phyloP scores from a whole-genome alignment of 257 asterid genomes.

The Solanum sparsipilum region DNA sequence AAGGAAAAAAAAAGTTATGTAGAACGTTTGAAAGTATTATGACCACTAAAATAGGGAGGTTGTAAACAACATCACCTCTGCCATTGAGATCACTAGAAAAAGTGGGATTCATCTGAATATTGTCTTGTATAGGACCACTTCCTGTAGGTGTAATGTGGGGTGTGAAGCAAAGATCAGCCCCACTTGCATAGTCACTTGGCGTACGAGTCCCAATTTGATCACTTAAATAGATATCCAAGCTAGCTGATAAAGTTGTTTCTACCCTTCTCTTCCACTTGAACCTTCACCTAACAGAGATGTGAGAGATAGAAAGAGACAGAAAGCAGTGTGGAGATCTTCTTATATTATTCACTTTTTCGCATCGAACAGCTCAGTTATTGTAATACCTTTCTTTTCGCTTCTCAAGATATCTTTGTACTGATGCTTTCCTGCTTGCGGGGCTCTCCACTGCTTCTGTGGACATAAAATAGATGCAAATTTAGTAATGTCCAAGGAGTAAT shows the following conservation, averaged over 20 bases:
- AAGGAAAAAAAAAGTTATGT: background rate
- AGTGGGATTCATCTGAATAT: constrained; percentile 27
- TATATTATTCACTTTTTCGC: background rate
- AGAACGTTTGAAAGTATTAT: background rate
- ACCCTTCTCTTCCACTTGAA: constrained; percentile 85
- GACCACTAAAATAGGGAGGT: background rate
- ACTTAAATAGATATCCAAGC: constrained; percentile 40
- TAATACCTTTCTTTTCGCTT: constrained; percentile 90
- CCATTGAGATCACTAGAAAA: constrained; percentile 33
- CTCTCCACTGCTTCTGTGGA: constrained; percentile 38
- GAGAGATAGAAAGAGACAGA: constrained; percentile 26
- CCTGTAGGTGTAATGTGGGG: constrained; percentile 32
- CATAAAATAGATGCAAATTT: background rate
- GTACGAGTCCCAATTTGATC: constrained; percentile 34
- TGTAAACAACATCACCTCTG: constrained; percentile 31
- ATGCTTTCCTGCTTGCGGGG: constrained; percentile 68
- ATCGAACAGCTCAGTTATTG: constrained; percentile 3
- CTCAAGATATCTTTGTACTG: constrained; percentile 84
- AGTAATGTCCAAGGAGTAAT: background rate
- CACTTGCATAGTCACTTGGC: constrained; percentile 22
- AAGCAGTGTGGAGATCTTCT: background rate
- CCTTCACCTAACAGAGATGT: constrained; percentile 81
- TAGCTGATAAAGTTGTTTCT: constrained; percentile 40
- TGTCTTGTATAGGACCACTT: constrained; percentile 47
- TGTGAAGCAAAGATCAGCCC: constrained; percentile 31